Base-by-base conservation (phyloP, 306 rosid genomes). In the Quercus aquifolioides region DNA sequence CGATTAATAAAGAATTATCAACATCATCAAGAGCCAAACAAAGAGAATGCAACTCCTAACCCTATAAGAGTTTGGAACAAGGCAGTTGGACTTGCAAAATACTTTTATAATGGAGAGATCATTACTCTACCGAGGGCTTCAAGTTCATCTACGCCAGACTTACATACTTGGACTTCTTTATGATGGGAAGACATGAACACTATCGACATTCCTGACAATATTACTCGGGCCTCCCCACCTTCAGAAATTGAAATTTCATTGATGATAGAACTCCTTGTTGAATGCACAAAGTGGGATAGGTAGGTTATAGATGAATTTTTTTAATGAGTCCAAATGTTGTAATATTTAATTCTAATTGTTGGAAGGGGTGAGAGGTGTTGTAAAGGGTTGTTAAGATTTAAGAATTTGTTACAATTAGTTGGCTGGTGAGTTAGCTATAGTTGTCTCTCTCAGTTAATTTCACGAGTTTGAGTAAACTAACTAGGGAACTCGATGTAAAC, bases 21-120 rank as follows among this genome's bases (percentile, higher is more conserved):
- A 56, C 69, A 31, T 58, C 60, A 13, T 31, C 86, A 30, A 55
- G 74, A 59, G 43, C 71, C 76, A 57, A 77, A 57, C 41, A 73
- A 23, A 63, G 79, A 70, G 4, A 69, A 75, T 46, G 82, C 57
- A 33, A 28, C 38, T 54, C 31, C 25, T 41, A 31, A 59, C 54
- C 30, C 59, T 3, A 10, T 1, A 30, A 17, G 12, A 6, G 1
- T 43, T 30, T 65, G 49, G 49, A 30, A 64, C 4, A 31, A 31
- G 49, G 46, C 13, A 20, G 23, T 64, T 31, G 31, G 46, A 17
- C 5, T 31, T 17, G 49, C 46, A 31, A 64, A 21, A 31, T 65
- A 30, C 71, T 65, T 65, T 6, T 30, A 65, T 17, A 30, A 30
- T 17, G 43, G 70, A 64, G 41, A 30, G 41, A 65, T 7, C 71